phyloP scores from a whole-genome alignment of 2,329 filamentous ascomycete species.

The Lojkania enalia region DNA sequence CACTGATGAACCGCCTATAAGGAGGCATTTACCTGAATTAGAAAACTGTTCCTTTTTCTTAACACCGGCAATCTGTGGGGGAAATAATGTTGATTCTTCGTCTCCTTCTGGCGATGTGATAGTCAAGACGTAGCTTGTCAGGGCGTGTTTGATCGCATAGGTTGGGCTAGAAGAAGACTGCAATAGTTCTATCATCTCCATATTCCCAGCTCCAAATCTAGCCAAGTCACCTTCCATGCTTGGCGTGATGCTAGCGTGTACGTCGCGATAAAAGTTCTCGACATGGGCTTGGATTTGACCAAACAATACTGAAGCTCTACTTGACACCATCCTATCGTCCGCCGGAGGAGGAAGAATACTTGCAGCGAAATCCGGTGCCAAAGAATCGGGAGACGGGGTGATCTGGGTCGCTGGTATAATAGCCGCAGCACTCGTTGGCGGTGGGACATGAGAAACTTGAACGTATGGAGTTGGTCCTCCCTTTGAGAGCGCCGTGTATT shows the following conservation, averaged over 20 bases:
- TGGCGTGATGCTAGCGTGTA: slow-evolving; percentile 38
- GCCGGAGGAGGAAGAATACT: slow-evolving; percentile 29
- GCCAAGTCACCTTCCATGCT: slow-evolving; percentile 37
- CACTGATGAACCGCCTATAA: slow-evolving; percentile 8
- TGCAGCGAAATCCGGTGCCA: slow-evolving; percentile 19
- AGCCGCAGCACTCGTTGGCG: slow-evolving; percentile 8
- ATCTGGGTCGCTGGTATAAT: slow-evolving; percentile 8
- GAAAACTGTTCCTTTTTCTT: slow-evolving; percentile 11
- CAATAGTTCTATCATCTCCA: slow-evolving; percentile 31
- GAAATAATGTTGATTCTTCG: slow-evolving; percentile 26
- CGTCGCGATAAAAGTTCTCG: slow-evolving; percentile 39
- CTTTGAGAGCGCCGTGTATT: slow-evolving; percentile 29
- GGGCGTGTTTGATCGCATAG: slow-evolving; percentile 35
- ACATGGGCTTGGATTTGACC: slow-evolving; percentile 32
- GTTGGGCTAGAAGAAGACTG: slow-evolving; percentile 30
- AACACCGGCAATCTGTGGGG: slow-evolving; percentile 23
- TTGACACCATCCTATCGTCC: slow-evolving; percentile 26
- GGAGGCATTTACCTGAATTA: slow-evolving; percentile 8
- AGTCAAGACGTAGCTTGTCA: slow-evolving; percentile 28
- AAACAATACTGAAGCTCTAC: slow-evolving; percentile 28
- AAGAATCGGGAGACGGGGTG: slow-evolving; percentile 10
- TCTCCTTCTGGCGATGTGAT: slow-evolving; percentile 24
- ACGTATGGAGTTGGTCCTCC: slow-evolving; percentile 27
- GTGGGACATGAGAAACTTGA: slow-evolving; percentile 29
- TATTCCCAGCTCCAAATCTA: slow-evolving; percentile 24